Base-by-base conservation (phyloP, 305 asterid species). In the Solanum chacoense region DNA sequence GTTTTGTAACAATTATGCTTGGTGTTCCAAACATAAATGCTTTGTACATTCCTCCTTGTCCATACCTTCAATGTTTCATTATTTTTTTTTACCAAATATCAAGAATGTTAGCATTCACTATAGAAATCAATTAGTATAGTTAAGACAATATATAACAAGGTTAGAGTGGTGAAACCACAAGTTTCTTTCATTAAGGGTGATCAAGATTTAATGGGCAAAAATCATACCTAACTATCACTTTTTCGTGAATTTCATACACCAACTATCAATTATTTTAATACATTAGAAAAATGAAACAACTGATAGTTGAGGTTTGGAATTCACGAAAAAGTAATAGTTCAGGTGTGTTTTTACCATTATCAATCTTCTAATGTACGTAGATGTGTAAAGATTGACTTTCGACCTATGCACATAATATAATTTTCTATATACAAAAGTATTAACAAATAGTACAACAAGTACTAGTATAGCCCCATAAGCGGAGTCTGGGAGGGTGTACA, bases 11-110 rank as follows among this genome's bases (percentile, higher is more conserved):
- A 3, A 97, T 93, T 38, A 97, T 91, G 88, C 99, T 94, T 10
- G 99, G 99, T 45, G 89, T 94, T 4, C 98, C 96, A 85, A 94
- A 96, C 98, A 97, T 93, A 90, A 91, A 85, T 20, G 89, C 89
- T 90, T 93, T 96, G 95, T 95, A 96, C n/a, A 97, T 63, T 32
- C 97, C 98, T 1, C 90, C 91, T 7, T 22, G 65, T 55, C 98
- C 99, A 87, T 78, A 97, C 85, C 99, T 97, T 79, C n/a, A 40
- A 38, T 26, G 20, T 40, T 40, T 80, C 85, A 80, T 2, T 7
- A n/a, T 6, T 14, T 71, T 7, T 29, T 11, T 11, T 2, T 4
- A 38, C 13, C 85, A 79, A 38, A 40, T 26, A 14, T 40, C 20
- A 13, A 78, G 22, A 36, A 22, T 7, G 7, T n/a, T 36, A 37